phyloP scores from a whole-genome alignment of 768 basidiomycete species.

The Multifurca ochricompacta region DNA sequence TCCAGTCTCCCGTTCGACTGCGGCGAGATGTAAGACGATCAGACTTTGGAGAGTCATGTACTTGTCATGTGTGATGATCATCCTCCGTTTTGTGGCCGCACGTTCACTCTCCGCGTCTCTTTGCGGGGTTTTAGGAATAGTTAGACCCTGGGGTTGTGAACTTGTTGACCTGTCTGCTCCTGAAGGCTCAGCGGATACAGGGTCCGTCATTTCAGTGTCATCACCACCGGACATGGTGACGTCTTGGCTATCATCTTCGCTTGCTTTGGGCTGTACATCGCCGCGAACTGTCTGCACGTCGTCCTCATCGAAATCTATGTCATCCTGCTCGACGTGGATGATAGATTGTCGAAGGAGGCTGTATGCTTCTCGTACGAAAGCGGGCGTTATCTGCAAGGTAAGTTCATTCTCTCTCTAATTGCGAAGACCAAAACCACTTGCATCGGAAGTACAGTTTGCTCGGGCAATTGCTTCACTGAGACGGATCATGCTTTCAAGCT shows the following conservation, averaged over 20 bases:
- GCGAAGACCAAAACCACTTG: conserved; percentile 27
- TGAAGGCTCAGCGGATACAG: conserved; percentile 36
- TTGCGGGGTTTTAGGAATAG: conserved; percentile 21
- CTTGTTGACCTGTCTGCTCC: conserved; percentile 22
- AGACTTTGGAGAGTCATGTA: conserved; percentile 87
- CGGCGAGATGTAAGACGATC: conserved; percentile 73
- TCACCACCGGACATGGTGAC: conserved; percentile 59
- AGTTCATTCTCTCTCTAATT: background rate
- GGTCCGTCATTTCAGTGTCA: conserved; percentile 44
- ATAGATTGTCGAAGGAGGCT: conserved; percentile 92
- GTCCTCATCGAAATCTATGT: conserved; percentile 95
- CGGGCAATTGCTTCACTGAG: conserved; percentile 95
- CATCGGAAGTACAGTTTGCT: conserved; percentile 93
- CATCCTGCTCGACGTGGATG: conserved; percentile 98
- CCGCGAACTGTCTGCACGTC: conserved; percentile 54
- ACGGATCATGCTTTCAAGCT: conserved; percentile 97
- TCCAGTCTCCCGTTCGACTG: conserved; percentile 67
- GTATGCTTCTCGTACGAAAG: conserved; percentile 93
- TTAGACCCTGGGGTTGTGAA: conserved; percentile 21
- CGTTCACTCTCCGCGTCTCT: conserved; percentile 31
- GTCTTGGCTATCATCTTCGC: conserved; percentile 45
- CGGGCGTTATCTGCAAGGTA: conserved; percentile 69
- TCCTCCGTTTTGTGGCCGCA: conserved; percentile 53
- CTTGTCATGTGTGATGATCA: conserved; percentile 94
- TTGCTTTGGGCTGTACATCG: conserved; percentile 30